Evolutionary conservation across 768 basidiomycete species (phyloP), one percentile per base, ranked within the genome.

Genomic region (Lactifluus piperatus): DNA sequence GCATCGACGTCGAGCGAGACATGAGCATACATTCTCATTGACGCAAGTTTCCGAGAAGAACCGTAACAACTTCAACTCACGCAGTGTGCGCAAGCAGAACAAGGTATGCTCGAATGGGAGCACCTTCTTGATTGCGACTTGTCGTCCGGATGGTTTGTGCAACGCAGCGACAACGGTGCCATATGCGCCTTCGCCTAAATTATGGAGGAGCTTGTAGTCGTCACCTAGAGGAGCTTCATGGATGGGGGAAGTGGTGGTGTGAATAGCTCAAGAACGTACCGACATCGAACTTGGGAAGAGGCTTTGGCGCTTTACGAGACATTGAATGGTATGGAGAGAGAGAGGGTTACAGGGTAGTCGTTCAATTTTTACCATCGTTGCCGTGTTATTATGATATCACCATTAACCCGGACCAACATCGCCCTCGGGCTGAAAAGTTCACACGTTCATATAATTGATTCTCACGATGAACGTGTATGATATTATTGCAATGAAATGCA

Each of bases 91-190:
- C 69, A 95, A 75, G 66, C 88, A 91, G 75, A 94, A 95, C 71
- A 95, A 78, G 32, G 90, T 86, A 70, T 95, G 94, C 68, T 95
- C 94, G 71, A 97, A 95, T 9, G 93, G 94, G 43, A 89, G 83
- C 67, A 97, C 87, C 74, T 91, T 93, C 81, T 95, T 97, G 75
- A 95, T 94, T 44, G 94, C 94, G 16, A 97, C 92, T 70, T 91
- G 83, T 60, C 84, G 83, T 32, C 85, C 83, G 8, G 85, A 82
- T 5, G 89, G 87, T 65, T 82, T 81, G 74, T 97, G 93, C 37
- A 88, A 74, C 34, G 94, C 94, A 56, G 93, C 89, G 56, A 82
- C 89, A 51, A 97, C 93, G 22, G 88, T 91, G 30, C 93, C 94
- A 69, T 94, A 93, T 48, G 91, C 90, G 55, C 92, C 88, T 74